Conservation (phyloP, 2,329 filamentous ascomycete species). For the Madurella mycetomatis region DNA sequence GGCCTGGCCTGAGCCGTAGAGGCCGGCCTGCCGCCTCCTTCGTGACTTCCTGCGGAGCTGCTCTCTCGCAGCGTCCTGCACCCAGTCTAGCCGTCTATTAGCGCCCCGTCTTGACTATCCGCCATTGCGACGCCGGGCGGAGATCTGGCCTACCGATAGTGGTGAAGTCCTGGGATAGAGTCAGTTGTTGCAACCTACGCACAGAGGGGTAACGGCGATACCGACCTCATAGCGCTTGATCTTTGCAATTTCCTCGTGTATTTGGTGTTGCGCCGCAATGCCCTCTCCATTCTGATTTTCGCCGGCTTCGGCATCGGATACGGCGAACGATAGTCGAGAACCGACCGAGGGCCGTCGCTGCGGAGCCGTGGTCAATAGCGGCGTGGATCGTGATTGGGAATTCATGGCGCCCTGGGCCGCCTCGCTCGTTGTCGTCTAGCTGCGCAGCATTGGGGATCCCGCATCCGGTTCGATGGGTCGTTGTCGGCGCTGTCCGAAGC, state of each 20-base stretch:
- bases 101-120: constrained; percentile 20
- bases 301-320: constrained; percentile 61
- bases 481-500: not conserved
- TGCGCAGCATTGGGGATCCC: constrained; percentile 14
- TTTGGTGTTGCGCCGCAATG: constrained; percentile 59
- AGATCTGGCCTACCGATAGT: constrained; percentile 62
- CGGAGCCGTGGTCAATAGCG: constrained; percentile 44
- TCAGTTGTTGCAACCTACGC: constrained; percentile 1
- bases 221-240: constrained; percentile 90
- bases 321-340: constrained; percentile 63
- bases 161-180: constrained; percentile 68
- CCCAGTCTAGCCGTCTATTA: constrained; percentile 68
- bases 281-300: constrained; percentile 50
- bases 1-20: constrained; percentile 63
- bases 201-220: not conserved
- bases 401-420: constrained; percentile 39
- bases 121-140: not conserved
- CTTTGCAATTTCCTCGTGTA: constrained; percentile 92
- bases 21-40: constrained; percentile 65
- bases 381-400: constrained; percentile 47
- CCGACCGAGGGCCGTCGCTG: constrained; percentile 52
- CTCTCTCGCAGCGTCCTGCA: constrained; percentile 92
- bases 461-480: not conserved
- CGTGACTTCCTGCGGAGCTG: constrained; percentile 74
- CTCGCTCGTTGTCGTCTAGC: constrained; percentile 32